Percentiles rank a stretch among this genome's conserved stretches.
Evolutionary conservation across 257 asterid genomes (phyloP).

Genomic region (Nicotiana knightiana): DNA sequence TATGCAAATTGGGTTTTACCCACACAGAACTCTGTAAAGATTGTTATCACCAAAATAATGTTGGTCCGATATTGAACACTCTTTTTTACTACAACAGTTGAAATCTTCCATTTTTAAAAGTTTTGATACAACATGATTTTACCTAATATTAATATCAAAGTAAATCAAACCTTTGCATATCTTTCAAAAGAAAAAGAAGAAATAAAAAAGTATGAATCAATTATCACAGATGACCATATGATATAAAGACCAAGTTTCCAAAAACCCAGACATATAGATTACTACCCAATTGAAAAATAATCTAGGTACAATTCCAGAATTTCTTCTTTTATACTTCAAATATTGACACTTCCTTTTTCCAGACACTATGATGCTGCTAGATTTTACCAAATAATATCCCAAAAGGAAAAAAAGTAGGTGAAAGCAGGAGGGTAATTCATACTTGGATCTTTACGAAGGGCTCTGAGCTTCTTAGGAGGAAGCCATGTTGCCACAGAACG

Average conservation of each 20-base stretch:
- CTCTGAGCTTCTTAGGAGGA: slow-evolving; percentile 76
- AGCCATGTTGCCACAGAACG: slow-evolving; percentile 78
- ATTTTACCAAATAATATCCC: neutral
- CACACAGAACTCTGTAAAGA: neutral
- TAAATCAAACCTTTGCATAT: neutral
- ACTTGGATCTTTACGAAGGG: slow-evolving; percentile 83
- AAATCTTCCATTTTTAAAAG: neutral
- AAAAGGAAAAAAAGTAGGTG: neutral
- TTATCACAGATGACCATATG: neutral
- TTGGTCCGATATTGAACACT: neutral
- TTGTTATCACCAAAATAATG: neutral
- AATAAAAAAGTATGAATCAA: neutral
- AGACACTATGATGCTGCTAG: neutral
- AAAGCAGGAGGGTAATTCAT: neutral
- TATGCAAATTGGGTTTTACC: neutral
- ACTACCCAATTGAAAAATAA: neutral
- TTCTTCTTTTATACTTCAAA: neutral
- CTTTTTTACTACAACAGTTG: neutral
- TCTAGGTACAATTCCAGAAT: neutral
- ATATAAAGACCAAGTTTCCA: neutral
- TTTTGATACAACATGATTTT: neutral
- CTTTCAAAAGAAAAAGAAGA: neutral
- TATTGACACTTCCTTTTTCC: neutral
- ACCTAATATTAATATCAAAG: neutral
- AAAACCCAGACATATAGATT: neutral